Evolutionary conservation across 108 stramenopile genomes (phyloP).

Genomic region (Mayamaea pseudoterrestris): DNA sequence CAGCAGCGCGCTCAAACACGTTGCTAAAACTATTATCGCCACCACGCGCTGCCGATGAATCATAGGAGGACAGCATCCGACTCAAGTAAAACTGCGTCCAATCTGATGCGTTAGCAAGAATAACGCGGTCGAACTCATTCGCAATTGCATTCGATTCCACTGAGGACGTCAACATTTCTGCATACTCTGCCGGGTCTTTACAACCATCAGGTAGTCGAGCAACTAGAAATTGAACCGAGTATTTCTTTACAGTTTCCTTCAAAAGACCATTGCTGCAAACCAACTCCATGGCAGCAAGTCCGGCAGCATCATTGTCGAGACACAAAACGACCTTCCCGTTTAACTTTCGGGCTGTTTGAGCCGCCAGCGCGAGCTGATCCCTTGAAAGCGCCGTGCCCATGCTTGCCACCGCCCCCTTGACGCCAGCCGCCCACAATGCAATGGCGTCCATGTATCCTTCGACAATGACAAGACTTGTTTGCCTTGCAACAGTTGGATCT

Average conservation of each 20-base stretch:
- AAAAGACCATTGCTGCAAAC: constrained; percentile 42
- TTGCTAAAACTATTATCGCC: constrained; percentile 34
- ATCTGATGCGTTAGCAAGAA: constrained; percentile 31
- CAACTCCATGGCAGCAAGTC: constrained; percentile 61
- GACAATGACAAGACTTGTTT: constrained; percentile 45
- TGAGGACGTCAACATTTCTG: constrained; percentile 17
- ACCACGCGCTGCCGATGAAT: constrained; percentile 12
- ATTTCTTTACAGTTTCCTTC: neutral
- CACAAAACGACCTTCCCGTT: constrained; percentile 57
- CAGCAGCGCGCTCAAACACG: constrained; percentile 44
- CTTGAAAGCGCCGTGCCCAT: constrained; percentile 82
- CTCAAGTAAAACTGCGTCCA: constrained; percentile 67
- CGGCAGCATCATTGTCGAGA: constrained; percentile 85
- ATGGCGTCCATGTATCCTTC: constrained; percentile 95
- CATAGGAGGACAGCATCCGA: constrained; percentile 29
- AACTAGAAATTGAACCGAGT: constrained; percentile 39
- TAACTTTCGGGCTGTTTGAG: constrained; percentile 12
- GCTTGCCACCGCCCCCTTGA: constrained; percentile 64
- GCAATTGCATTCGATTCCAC: constrained; percentile 12
- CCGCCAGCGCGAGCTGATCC: constrained; percentile 57
- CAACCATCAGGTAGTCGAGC: constrained; percentile 43
- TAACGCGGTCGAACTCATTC: constrained; percentile 17
- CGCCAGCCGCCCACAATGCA: constrained; percentile 63
- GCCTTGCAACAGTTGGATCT: neutral
- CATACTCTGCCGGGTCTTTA: constrained; percentile 81